Base-by-base conservation (phyloP, 352 stramenopile genomes). In the Phytophthora citricola region DNA sequence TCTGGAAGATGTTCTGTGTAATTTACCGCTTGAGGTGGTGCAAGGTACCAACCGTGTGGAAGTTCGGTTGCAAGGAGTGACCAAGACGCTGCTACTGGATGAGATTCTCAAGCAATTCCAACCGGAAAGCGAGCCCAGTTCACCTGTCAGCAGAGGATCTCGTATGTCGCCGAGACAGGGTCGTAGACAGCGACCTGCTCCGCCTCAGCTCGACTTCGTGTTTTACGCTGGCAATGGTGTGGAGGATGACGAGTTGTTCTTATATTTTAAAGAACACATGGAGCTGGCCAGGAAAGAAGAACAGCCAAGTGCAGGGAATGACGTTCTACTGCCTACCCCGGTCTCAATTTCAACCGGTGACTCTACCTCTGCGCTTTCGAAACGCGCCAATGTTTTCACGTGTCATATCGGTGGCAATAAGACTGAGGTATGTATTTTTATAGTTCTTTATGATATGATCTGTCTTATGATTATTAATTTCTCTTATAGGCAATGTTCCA, bases 241-340 rank as follows among this genome's bases (percentile, higher is more conserved):
- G 4, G 88, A 90, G 29, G 89, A 97, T 55, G 87, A 95, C 62
- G 89, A 97, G 50, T 63, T 97, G 55, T 97, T 95, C 58, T 81
- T 82, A 65, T 93, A 90, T 50, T 92, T 97, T 60, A 80, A 85
- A 38, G 82, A 92, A 57, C 79, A 90, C 39, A 73, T 77, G 50
- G 79, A 86, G 50, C 45, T 71, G 15, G 56, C 70, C 3, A 74
- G 71, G 64, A 73, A 75, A 38, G 55, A 67, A 7, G 39, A 68
- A 27, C 8, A 46, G 41, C 27, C 61, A 7, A 24, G 38, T 17
- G 12, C 48, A 58, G 27, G 34, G 3, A 59, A 44, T n/a, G 43
- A 55, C 11, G 20, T 51, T n/a, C 68, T 63, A 1, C 32, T 55
- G 22, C 27, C 72, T 29, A 27, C 73, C 1, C 61, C 67, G 17